Conservation (phyloP, 2,329 filamentous ascomycete genomes). For the Calycina herbarum region DNA sequence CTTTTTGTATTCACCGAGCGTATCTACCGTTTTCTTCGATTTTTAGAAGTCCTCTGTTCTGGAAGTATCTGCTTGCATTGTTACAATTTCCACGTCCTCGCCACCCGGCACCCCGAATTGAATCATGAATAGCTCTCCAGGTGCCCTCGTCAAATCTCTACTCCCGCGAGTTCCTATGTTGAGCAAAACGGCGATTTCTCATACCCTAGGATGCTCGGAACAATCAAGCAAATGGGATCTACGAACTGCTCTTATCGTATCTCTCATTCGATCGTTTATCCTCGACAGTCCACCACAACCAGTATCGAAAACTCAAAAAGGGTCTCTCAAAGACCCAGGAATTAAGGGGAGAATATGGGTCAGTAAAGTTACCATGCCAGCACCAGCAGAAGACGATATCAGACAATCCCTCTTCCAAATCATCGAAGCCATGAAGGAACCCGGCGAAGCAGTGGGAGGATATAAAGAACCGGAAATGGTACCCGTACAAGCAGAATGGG, state of each 20-base stretch:
- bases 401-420: conserved; percentile 58
- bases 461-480: conserved; percentile 52
- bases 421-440: conserved; percentile 54
- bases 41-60: neutral
- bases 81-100: neutral
- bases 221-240: conserved; percentile 77
- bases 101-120: neutral
- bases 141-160: conserved; percentile 30
- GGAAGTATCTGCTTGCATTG: neutral
- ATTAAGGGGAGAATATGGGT: conserved; percentile 84
- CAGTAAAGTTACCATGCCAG: conserved; percentile 64
- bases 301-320: conserved; percentile 62
- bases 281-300: conserved; percentile 35
- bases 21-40: neutral
- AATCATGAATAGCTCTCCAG: conserved; percentile 14
- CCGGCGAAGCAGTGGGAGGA: conserved; percentile 34
- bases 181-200: conserved; percentile 60
- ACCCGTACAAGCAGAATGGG: conserved; percentile 73
- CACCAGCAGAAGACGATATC: conserved; percentile 55
- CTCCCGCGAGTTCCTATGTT: conserved; percentile 61
- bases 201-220: conserved; percentile 67
- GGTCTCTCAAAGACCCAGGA: conserved; percentile 61
- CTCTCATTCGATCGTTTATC: conserved; percentile 68
- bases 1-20: neutral
- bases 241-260: conserved; percentile 69